Conservation (phyloP, 495 filamentous ascomycete genomes). For the Hyaloscypha bicolor region DNA sequence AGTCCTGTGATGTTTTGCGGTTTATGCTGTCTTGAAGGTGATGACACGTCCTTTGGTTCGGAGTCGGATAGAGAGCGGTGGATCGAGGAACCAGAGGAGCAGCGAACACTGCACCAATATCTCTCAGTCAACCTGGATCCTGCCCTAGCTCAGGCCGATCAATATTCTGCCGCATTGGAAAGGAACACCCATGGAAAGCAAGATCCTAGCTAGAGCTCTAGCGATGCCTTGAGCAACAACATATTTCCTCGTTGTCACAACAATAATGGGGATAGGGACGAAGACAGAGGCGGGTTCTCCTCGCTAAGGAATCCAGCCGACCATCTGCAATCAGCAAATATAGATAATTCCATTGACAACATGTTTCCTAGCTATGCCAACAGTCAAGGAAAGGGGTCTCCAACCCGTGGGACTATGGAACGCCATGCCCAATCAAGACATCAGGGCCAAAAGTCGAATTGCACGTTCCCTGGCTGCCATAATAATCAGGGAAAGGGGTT, state of each 20-base stretch:
- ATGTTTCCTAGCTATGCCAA: slow-evolving; percentile 2
- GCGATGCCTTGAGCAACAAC: not conserved
- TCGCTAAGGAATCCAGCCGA: not conserved
- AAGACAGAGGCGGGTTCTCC: not conserved
- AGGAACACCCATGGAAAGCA: not conserved
- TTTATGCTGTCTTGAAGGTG: slow-evolving; percentile 5
- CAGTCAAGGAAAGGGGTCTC: slow-evolving; percentile 4
- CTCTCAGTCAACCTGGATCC: slow-evolving; percentile 4
- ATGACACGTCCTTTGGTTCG: not conserved
- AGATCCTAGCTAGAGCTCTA: not conserved
- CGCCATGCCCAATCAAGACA: not conserved
- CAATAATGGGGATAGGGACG: not conserved
- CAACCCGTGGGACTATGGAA: not conserved
- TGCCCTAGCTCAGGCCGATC: slow-evolving; percentile 6
- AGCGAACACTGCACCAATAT: not conserved
- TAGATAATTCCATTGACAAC: not conserved
- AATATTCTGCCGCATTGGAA: not conserved
- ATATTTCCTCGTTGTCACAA: slow-evolving; percentile 4
- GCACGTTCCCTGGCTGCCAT: not conserved
- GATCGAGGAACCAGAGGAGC: slow-evolving; percentile 8
- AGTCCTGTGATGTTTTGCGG: slow-evolving; percentile 3
- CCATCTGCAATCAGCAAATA: slow-evolving; percentile 1
- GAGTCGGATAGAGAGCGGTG: slow-evolving; percentile 6
- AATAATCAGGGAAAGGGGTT: slow-evolving; percentile 2
- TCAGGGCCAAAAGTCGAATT: not conserved